Evolutionary conservation across 306 rosid genomes (phyloP), one percentile per base, ranked within the genome.

Genomic region (Dalbergia oliveri): DNA sequence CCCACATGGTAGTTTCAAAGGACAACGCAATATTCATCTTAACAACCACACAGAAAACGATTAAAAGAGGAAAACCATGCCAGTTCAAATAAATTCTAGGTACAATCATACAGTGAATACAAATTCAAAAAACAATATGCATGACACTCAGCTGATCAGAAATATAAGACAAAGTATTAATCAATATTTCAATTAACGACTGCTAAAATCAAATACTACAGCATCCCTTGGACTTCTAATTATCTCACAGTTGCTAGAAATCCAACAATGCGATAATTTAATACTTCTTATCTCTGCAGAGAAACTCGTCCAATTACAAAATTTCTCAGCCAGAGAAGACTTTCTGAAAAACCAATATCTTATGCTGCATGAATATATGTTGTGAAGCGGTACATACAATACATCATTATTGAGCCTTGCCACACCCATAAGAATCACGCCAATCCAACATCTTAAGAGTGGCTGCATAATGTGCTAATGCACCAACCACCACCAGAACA

Each of bases 401-500:
- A 41, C 4, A 67, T 83, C 60, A 75, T 47, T 18, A 75, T 47
- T 26, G 76, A 79, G 6, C 11, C 19, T 2, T 62, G 82, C 66
- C 75, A 80, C 99, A 95, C 12, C 91, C 97, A 58, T 76, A 65
- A 45, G 71, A 47, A 69, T 76, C 84, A 74, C 97, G 98, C 96
- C 98, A 91, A 34, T 95, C 94, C 15, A 93, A 76, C 89, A 95
- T 78, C 54, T 88, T 77, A 47, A 93, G 90, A 8, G 97, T 76
- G 31, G 98, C 98, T 23, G 84, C 97, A 70, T 95, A 95, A 88
- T 93, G 99, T 12, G 98, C 79, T 56, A 91, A 77, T 11, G 98
- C 99, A 12, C 99, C 99, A 80, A 88, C 65, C 39, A 95, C 93
- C 43, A 95, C 98, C 44, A 95, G 76, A 63, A 86, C 87, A 83